Evolutionary conservation across 1,284 basidiomycete genomes (phyloP).

Genomic region (Paramarasmius palmivorus): DNA sequence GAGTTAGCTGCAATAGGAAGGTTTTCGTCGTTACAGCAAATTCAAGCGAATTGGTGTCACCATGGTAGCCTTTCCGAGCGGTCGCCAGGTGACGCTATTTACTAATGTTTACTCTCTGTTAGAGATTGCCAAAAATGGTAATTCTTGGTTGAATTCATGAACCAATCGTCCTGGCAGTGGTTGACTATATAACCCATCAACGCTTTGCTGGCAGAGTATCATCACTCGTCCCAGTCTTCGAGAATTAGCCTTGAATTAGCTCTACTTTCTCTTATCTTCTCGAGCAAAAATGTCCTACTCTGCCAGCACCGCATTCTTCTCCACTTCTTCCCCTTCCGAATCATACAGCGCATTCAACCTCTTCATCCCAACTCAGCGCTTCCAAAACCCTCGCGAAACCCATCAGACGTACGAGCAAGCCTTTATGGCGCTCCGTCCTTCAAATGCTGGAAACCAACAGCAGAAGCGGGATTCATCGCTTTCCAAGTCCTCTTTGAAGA

Average conservation of each 20-base stretch:
- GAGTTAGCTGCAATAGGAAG: not conserved
- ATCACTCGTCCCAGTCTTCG: not conserved
- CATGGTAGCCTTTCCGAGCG: not conserved
- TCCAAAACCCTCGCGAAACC: constrained; percentile 16
- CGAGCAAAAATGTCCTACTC: constrained; percentile 21
- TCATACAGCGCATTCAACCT: constrained; percentile 23
- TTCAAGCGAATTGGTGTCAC: not conserved
- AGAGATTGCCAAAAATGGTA: not conserved
- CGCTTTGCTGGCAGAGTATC: not conserved
- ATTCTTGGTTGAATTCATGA: not conserved
- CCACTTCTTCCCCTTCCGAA: constrained; percentile 23
- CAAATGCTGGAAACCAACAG: not conserved
- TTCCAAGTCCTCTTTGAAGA: constrained; percentile 4
- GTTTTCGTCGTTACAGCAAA: not conserved
- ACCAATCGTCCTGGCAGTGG: not conserved
- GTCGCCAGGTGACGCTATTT: not conserved
- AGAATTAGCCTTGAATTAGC: not conserved
- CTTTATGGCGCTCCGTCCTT: constrained; percentile 32
- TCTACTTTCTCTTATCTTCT: not conserved
- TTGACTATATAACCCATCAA: not conserved
- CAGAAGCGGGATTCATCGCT: not conserved
- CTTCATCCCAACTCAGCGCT: constrained; percentile 15
- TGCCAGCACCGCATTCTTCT: constrained; percentile 14
- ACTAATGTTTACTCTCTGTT: not conserved
- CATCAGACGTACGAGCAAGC: constrained; percentile 28